Evolutionary conservation across 192 early-diverging fungal species (phyloP), one percentile per base, ranked within the genome.

Genomic region (Coemansia sp.): DNA sequence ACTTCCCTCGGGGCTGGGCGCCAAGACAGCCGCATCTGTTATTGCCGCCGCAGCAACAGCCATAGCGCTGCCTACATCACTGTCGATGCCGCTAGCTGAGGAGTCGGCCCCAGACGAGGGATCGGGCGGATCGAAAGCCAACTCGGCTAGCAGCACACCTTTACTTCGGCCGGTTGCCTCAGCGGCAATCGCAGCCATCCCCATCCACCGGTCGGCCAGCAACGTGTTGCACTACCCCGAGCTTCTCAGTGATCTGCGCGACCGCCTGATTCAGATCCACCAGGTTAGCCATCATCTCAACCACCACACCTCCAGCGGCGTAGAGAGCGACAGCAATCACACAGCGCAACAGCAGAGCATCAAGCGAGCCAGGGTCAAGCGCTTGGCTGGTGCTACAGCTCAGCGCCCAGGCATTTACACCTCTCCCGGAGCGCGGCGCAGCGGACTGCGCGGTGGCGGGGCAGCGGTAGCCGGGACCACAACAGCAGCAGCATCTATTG

Each of bases 161-260:
- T 51, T 76, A 37, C 74, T 81, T 9, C 63, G 66, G 41, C 79
- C 76, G 17, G 42, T 46, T 11, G 38, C 59, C 39, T 42, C 68
- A 2, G 27, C 53, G 1, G 62, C 70, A 27, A 50, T 41, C 67
- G 7, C 67, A 4, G 62, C 63, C 19, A 39, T 77, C 15, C 63
- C 80, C 36, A 77, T 83, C 72, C 80, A 83, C 51, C 69, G 75
- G 38, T 82, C 75, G 8, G 81, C 76, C 45, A 83, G 76, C 81
- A 83, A 83, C 70, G 81, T 83, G 27, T 64, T 83, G 44, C 81
- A 83, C 67, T 83, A 83, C 61, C 81, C 81, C 1, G 81, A 83
- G 76, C 72, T 83, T 11, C 76, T 83, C 32, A 83, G 76, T 67
- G 81, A 83, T 50, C 67, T 83, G 64, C 75, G 81, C 61, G 81